Conservation (phyloP, 768 basidiomycete genomes). For the Cystoderma amianthinum region DNA sequence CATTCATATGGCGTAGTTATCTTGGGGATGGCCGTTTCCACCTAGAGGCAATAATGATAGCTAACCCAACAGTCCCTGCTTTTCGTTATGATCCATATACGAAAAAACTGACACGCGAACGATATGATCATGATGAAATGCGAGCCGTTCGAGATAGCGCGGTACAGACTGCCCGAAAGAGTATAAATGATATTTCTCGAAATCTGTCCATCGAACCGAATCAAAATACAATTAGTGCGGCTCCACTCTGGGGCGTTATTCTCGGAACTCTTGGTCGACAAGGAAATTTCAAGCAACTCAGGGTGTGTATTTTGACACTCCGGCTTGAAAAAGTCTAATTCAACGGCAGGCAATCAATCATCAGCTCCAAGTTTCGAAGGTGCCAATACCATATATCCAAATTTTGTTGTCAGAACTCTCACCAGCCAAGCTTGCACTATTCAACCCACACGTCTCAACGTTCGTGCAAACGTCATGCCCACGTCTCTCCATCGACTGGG, state of each 20-base stretch:
- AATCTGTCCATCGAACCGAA: slow-evolving; percentile 5
- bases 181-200: slow-evolving; percentile 32
- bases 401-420: slow-evolving; percentile 97
- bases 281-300: slow-evolving; percentile 84
- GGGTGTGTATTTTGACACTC: slow-evolving; percentile 32
- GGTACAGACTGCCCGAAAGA: slow-evolving; percentile 65
- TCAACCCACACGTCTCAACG: slow-evolving; percentile 73
- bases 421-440: slow-evolving; percentile 84
- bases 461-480: slow-evolving; percentile 98
- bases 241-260: slow-evolving; percentile 81
- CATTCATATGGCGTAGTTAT: slow-evolving; percentile 49
- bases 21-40: slow-evolving; percentile 98
- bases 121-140: slow-evolving; percentile 90
- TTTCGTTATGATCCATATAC: slow-evolving; percentile 99
- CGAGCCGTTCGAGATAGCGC: slow-evolving; percentile 64
- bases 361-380: slow-evolving; percentile 50
- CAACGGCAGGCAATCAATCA: slow-evolving; percentile 58
- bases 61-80: slow-evolving; percentile 91
- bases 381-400: slow-evolving; percentile 70
- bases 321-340: neutral
- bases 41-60: slow-evolving; percentile 98
- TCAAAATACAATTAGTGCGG: slow-evolving; percentile 5
- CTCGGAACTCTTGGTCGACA: slow-evolving; percentile 94
- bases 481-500: slow-evolving; percentile 96
- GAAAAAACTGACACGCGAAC: slow-evolving; percentile 91